A percentile compares a stretch with the other conserved stretches of the same genome.
These are phyloP conservation scores for Monoraphidium neglectum DNA, from an alignment of 139 green algal genomes.

Conservation along the genomic window DNA sequence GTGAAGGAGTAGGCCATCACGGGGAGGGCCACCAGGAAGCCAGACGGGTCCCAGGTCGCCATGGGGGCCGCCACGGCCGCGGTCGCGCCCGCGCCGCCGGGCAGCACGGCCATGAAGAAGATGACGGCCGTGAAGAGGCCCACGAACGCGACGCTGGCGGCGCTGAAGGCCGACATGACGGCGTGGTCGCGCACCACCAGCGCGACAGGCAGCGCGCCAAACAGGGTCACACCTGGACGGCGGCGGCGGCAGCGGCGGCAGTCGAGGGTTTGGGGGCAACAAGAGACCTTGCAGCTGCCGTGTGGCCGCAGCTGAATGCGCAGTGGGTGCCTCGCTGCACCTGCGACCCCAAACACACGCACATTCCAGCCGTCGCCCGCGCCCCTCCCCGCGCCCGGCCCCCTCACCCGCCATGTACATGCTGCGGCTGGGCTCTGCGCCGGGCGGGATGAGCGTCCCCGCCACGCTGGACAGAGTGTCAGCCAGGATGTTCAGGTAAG, in stretches of 20 bases:
- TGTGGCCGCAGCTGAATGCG: too few relatives aligned
- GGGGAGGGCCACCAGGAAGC: slow-evolving; percentile 76
- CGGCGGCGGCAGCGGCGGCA: not conserved
- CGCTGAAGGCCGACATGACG: slow-evolving; percentile 64
- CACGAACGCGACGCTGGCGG: slow-evolving; percentile 66
- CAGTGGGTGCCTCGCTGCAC: too few relatives aligned
- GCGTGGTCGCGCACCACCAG: slow-evolving; percentile 67
- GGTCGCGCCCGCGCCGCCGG: not conserved
- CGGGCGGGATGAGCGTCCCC: slow-evolving; percentile 79
- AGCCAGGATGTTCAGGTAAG: slow-evolving; percentile 85
- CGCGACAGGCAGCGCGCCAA: slow-evolving; percentile 66
- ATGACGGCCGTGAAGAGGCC: slow-evolving; percentile 68
- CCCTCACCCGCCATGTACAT: slow-evolving; percentile 53
- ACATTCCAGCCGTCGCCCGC: not conserved
- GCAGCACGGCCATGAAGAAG: slow-evolving; percentile 38
- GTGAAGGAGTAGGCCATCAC: slow-evolving; percentile 85
- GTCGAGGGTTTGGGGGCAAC: not conserved
- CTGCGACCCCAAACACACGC: too few relatives aligned
- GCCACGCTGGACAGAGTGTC: slow-evolving; percentile 77
- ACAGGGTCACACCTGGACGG: slow-evolving; percentile 60
- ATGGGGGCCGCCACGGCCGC: slow-evolving; percentile 18
- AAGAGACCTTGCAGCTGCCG: too few relatives aligned
- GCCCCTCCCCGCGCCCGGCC: not conserved
- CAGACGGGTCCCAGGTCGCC: slow-evolving; percentile 51
- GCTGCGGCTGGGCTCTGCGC: slow-evolving; percentile 74